Evolutionary conservation across 2,329 filamentous ascomycete genomes (phyloP).

Genomic region (Daldinia sp.): DNA sequence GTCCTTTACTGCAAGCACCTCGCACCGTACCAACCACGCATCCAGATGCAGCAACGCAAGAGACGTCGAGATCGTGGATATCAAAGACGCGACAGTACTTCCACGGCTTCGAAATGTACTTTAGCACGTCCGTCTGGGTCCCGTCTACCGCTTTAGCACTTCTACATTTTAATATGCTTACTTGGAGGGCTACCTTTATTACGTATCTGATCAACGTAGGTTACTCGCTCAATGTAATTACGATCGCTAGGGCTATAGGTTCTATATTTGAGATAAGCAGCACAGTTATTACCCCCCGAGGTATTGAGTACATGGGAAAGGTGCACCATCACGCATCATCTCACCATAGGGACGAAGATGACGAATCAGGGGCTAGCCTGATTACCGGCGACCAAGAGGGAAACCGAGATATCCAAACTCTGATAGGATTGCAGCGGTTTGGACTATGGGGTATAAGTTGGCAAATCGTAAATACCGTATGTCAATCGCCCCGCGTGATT

Average conservation of each 20-base stretch:
- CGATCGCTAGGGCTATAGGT: slow-evolving; percentile 59
- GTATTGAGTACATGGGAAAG: slow-evolving; percentile 58
- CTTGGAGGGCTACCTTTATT: slow-evolving; percentile 66
- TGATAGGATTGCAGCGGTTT: slow-evolving; percentile 53
- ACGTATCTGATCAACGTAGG: slow-evolving; percentile 65
- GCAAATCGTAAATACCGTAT: slow-evolving; percentile 57
- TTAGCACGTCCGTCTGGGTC: slow-evolving; percentile 55
- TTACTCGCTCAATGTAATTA: slow-evolving; percentile 62
- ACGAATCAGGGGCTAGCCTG: slow-evolving; percentile 43
- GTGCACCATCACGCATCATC: slow-evolving; percentile 38
- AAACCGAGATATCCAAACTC: slow-evolving; percentile 40
- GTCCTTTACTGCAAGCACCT: slow-evolving; percentile 47
- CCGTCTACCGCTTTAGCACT: slow-evolving; percentile 63
- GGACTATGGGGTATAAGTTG: slow-evolving; percentile 58
- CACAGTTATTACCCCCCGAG: slow-evolving; percentile 63
- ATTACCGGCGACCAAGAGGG: slow-evolving; percentile 32
- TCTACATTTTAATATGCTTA: slow-evolving; percentile 67
- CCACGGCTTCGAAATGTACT: slow-evolving; percentile 54
- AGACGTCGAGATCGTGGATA: slow-evolving; percentile 24
- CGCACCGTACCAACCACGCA: slow-evolving; percentile 44
- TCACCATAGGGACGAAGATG: slow-evolving; percentile 41
- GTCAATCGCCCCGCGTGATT: slow-evolving; percentile 12
- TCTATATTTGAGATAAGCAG: slow-evolving; percentile 65
- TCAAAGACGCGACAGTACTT: slow-evolving; percentile 45
- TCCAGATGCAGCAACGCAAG: background rate